Conservation (phyloP, 2,329 filamentous ascomycete genomes). For the Scedosporium apiospermum region DNA sequence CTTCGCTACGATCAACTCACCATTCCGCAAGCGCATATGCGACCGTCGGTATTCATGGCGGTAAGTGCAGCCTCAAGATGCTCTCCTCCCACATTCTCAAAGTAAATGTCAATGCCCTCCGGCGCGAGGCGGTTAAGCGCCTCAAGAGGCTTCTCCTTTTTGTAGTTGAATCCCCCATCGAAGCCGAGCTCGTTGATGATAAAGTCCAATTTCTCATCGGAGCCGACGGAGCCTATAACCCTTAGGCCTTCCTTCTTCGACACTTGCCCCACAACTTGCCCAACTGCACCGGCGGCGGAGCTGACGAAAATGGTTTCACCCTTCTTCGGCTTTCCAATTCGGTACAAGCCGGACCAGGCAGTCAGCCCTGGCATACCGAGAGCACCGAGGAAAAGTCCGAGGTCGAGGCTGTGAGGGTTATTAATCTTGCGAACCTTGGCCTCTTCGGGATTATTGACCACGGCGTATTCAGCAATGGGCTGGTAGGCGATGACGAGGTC, state of each 20-base stretch:
- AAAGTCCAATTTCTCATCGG: constrained; percentile 70
- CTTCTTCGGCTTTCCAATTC: constrained; percentile 52
- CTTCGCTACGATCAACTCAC: constrained; percentile 19
- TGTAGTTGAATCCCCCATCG: constrained; percentile 73
- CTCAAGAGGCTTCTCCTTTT: constrained; percentile 62
- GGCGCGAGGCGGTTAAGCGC: constrained; percentile 64
- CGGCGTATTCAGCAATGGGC: constrained; percentile 61
- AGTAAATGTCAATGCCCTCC: constrained; percentile 63
- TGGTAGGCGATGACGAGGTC: constrained; percentile 52
- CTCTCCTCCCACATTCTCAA: constrained; percentile 44
- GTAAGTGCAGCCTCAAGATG: constrained; percentile 37
- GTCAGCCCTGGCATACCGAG: constrained; percentile 55
- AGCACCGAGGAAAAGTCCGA: constrained; percentile 61
- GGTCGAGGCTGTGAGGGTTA: constrained; percentile 60
- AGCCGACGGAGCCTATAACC: constrained; percentile 73
- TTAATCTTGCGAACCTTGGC: constrained; percentile 44
- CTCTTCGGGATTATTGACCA: constrained; percentile 35
- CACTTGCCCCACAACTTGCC: constrained; percentile 73
- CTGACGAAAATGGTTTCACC: constrained; percentile 75
- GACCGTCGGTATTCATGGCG: constrained; percentile 49
- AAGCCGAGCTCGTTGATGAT: constrained; percentile 40
- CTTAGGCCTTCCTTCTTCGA: constrained; percentile 71
- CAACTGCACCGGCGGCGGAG: constrained; percentile 71
- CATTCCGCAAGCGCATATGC: constrained; percentile 58
- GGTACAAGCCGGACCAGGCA: constrained; percentile 58